These are phyloP conservation scores for Lachancea sp. DNA, from an alignment of 805 yeast genomes.

Conservation along the genomic window DNA sequence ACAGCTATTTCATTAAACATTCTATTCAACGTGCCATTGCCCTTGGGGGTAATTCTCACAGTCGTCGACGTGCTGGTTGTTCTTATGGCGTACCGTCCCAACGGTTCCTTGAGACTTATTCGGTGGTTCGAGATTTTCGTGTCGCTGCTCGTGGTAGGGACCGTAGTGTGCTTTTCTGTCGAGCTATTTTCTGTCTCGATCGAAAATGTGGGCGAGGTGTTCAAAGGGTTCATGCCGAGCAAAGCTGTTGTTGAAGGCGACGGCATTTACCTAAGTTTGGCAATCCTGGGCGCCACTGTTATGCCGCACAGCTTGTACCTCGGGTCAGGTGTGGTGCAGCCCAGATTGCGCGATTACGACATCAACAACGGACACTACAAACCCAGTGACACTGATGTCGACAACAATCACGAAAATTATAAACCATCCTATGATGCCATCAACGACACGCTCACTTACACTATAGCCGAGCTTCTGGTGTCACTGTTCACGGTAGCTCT, in stretches of 20 bases:
- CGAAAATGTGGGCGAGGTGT: constrained; percentile 50
- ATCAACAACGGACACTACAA: constrained; percentile 55
- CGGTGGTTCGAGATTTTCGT: constrained; percentile 80
- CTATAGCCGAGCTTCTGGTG: constrained; percentile 74
- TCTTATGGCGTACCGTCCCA: constrained; percentile 79
- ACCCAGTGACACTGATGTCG: constrained; percentile 33
- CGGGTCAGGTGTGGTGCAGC: constrained; percentile 85
- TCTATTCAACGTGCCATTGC: constrained; percentile 69
- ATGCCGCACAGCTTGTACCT: constrained; percentile 90
- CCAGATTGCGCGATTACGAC: constrained; percentile 76
- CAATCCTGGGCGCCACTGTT: constrained; percentile 87
- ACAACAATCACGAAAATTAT: constrained; percentile 41
- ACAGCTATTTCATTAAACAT: constrained; percentile 90
- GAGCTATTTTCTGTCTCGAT: constrained; percentile 66
- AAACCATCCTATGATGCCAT: constrained; percentile 80
- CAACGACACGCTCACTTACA: constrained; percentile 70
- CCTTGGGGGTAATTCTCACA: constrained; percentile 78
- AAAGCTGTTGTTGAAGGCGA: constrained; percentile 43
- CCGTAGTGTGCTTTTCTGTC: constrained; percentile 78
- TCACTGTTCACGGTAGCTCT: constrained; percentile 85
- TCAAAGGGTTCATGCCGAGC: constrained; percentile 61
- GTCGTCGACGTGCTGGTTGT: constrained; percentile 82
- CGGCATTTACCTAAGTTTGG: constrained; percentile 75
- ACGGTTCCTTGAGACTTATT: constrained; percentile 70
- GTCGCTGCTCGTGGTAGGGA: constrained; percentile 65